Base-by-base conservation (phyloP, 441 rosid species). In the Syzygium malaccense region DNA sequence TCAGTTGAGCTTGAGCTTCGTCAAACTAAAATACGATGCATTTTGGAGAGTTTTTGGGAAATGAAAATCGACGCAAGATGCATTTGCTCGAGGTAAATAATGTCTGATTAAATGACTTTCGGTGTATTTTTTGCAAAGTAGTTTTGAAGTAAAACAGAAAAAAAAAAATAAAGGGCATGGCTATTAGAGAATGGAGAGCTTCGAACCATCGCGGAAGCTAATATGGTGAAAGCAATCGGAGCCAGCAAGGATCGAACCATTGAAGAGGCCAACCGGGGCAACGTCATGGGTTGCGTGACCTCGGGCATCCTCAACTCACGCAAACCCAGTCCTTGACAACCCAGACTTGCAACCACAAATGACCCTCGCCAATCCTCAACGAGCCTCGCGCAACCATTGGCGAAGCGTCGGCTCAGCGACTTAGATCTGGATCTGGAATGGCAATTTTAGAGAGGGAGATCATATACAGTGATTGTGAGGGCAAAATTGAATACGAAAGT, bases 161-260 rank as follows among this genome's bases (percentile, higher is more conserved):
- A 0, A 2, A 3, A 8, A 2, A 66, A 32, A 18, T 4, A 19
- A 71, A 19, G 0, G 8, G 2, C 15, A 3, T 71, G 4, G 0
- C 2, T 20, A 0, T 8, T 8, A 20, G 10, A 56, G 60, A 56
- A 56, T 23, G 60, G 60, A 56, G 12, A 56, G 15, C 64, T 11
- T 25, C 6, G 3, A 58, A 12, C 64, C 30, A 25, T 26, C n/a
- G 1, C 2, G 14, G 64, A 26, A 58, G 64, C 64, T 4, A 26
- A 58, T 6, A 3, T 26, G 30, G 20, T 12, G 64, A 58, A 58
- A 58, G n/a, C 14, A 57, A 57, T 57, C 2, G 28, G 28, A 57
- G n/a, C 28, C 28, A 12, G 3, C 13, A 12, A 25, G 64, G 64
- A 26, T 58, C n/a, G 15, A 58, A 26, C 64, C 14, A 5, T 58